Evolutionary conservation across 2,329 filamentous ascomycete species (phyloP).

Genomic region (Neurospora sp.): DNA sequence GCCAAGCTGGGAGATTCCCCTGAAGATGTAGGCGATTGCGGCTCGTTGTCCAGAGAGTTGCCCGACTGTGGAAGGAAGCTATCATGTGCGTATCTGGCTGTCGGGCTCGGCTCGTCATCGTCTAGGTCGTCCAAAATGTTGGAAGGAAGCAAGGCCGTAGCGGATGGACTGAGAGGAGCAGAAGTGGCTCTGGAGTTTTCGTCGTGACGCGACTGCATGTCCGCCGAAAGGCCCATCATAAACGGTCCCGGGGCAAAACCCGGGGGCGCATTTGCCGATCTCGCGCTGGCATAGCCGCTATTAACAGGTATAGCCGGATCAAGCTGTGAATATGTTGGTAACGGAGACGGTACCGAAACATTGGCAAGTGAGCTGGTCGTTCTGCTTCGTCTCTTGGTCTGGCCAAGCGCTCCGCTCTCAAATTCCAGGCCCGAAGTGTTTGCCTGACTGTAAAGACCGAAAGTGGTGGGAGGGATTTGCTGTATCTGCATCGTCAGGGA

Average conservation of each 20-base stretch:
- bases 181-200: slow-evolving; percentile 54
- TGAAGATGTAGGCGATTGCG: slow-evolving; percentile 54
- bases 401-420: slow-evolving; percentile 29
- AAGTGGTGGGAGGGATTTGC: slow-evolving; percentile 21
- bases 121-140: slow-evolving; percentile 57
- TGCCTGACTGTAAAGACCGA: slow-evolving; percentile 34
- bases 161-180: slow-evolving; percentile 68
- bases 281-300: slow-evolving; percentile 39
- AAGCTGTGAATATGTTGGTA: slow-evolving; percentile 28
- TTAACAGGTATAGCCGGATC: slow-evolving; percentile 24
- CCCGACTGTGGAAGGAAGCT: slow-evolving; percentile 26
- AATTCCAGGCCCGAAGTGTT: slow-evolving; percentile 38
- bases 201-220: slow-evolving; percentile 35
- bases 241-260: slow-evolving; percentile 46
- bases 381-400: slow-evolving; percentile 38
- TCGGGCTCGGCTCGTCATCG: slow-evolving; percentile 43
- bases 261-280: slow-evolving; percentile 30
- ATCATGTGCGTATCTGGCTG: slow-evolving; percentile 21
- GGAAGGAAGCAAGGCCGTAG: slow-evolving; percentile 63
- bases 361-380: slow-evolving; percentile 38
- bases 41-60: slow-evolving; percentile 32
- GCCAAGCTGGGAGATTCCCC: slow-evolving; percentile 45
- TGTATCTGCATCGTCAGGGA: slow-evolving; percentile 38
- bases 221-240: slow-evolving; percentile 38
- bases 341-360: slow-evolving; percentile 29